phyloP scores from a whole-genome alignment of 768 basidiomycete genomes.

The Lyophyllum semitale region DNA sequence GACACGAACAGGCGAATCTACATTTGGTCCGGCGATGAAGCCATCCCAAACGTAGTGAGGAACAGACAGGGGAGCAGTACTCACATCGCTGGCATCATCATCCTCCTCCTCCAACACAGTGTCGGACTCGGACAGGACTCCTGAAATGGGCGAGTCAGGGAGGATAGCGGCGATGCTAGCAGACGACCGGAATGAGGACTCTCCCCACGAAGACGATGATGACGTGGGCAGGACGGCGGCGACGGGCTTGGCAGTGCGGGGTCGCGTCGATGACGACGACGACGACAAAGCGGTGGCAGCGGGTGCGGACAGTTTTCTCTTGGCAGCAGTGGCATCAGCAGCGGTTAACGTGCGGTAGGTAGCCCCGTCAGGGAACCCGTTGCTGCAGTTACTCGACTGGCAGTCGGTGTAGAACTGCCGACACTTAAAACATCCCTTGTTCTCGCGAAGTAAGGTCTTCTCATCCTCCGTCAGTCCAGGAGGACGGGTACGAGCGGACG shows the following conservation, averaged over 20 bases:
- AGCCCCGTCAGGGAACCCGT: too few species aligned
- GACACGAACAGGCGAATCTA: not conserved
- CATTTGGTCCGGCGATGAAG: not conserved
- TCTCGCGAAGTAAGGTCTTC: slow-evolving; percentile 10
- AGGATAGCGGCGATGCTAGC: slow-evolving; percentile 24
- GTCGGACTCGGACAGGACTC: not conserved
- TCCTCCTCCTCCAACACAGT: not conserved
- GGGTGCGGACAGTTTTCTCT: not conserved
- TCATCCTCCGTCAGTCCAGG: slow-evolving; percentile 10
- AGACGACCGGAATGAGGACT: too few species aligned
- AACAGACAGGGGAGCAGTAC: not conserved
- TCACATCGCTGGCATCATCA: not conserved
- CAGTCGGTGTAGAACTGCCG: too few species aligned
- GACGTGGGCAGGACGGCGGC: slow-evolving; percentile 7
- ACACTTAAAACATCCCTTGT: too few species aligned
- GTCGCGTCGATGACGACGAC: not conserved
- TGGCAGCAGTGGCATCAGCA: not conserved
- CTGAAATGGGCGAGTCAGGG: not conserved
- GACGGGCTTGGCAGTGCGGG: slow-evolving; percentile 5
- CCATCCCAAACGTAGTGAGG: not conserved
- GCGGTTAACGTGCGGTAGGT: slow-evolving; percentile 19
- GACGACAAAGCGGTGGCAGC: slow-evolving; percentile 1
- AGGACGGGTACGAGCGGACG: not conserved
- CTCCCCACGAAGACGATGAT: slow-evolving; percentile 8
- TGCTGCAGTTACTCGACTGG: too few species aligned